Evolutionary conservation across 345 rosid species (phyloP), one percentile per base, ranked within the genome.

Genomic region (Odontarrhena argentea): DNA sequence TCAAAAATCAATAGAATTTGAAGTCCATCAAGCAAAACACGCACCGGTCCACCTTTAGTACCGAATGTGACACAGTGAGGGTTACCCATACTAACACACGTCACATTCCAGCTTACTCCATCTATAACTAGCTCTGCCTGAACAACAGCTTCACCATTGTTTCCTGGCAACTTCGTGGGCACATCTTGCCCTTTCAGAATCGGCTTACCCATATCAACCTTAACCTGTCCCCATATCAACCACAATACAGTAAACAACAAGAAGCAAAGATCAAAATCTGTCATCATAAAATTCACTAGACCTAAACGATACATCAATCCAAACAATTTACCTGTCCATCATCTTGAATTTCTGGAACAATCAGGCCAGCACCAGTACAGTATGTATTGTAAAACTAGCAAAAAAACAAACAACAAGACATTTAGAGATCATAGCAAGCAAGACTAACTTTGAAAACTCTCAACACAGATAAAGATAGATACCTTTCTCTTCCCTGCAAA

Each of bases 21-120:
- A 26, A 34, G n/a, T 55, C 13, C 42, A 36, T 8, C 0, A 46
- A 45, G 35, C 13, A 25, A 60, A 60, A 36, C 18, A 58, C 77
- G 58, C 77, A 95, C 99, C 94, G 81, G 77, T 46, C 76, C 81
- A 68, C 68, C 85, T 62, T 80, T 81, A 35, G 74, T 77, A 41
- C 96, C 93, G 43, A 91, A 89, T 54, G 89, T 87, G 22, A 95
- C 54, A 60, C 99, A 95, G 60, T 95, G 99, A 53, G 99, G 99
- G 80, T 95, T 95, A 9, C 99, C 97, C 99, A 91, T 95, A 47
- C 97, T 89, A 76, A 91, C 96, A 60, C 97, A 91, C 12, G 96
- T 95, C 65, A 86, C 96, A 75, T 79, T 80, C 99, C 99, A 95
- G 63, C 78, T 73, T 37, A 79, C 83, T 60, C 96, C 96, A 81